phyloP scores from a whole-genome alignment of 192 early-diverging fungal genomes.

The Entrophospora sp. region DNA sequence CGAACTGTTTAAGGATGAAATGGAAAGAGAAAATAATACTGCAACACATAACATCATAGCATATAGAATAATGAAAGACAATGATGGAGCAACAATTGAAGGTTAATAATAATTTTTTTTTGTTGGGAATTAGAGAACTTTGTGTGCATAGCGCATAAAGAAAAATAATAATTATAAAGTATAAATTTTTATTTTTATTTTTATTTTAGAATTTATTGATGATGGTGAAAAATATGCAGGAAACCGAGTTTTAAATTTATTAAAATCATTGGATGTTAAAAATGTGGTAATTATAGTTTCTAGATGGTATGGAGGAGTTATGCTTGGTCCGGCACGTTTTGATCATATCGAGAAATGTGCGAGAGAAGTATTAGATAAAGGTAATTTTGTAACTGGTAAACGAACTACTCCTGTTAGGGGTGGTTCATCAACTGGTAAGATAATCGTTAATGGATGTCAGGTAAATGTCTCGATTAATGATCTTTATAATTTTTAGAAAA shows the following conservation, averaged over 20 bases:
- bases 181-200: neutral
- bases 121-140: neutral
- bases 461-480: constrained; percentile 2
- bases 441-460: constrained; percentile 19
- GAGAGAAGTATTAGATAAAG: constrained; percentile 15
- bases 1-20: neutral
- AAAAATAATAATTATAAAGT: neutral
- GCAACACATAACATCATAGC: constrained; percentile 19
- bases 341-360: constrained; percentile 12
- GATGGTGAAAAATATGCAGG: constrained; percentile 16
- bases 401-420: neutral
- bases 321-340: constrained; percentile 13
- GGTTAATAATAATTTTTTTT: neutral
- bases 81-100: constrained; percentile 6
- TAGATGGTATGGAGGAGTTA: constrained; percentile 8
- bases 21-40: neutral
- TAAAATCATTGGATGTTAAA: constrained; percentile 2
- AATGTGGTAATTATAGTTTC: constrained; percentile 12
- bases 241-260: neutral
- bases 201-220: constrained; percentile 7
- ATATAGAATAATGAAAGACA: neutral
- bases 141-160: neutral
- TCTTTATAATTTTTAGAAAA: neutral
- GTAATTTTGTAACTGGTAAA: neutral
- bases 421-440: neutral